Percentiles rank a stretch among this genome's conserved stretches.
Conservation (phyloP, 208 protist species). For the Leishmania turanica region DNA sequence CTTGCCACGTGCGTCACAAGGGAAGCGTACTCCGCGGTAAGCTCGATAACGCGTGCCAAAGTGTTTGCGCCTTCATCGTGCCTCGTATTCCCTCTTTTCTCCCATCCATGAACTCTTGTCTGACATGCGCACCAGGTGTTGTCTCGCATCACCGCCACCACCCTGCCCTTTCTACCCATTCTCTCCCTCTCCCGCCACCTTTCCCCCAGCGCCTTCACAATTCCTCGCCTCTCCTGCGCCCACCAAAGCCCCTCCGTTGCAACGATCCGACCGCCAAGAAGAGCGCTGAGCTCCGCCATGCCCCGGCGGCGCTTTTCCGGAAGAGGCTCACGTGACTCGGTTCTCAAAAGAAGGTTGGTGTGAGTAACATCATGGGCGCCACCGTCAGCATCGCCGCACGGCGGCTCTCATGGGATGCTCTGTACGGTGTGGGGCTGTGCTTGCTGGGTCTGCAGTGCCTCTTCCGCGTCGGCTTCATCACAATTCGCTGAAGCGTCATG, state of each 20-base stretch:
- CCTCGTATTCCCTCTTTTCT: background rate
- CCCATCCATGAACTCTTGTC: background rate
- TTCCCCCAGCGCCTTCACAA: too few species aligned
- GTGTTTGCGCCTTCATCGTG: background rate
- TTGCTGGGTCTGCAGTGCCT: conserved; percentile 62
- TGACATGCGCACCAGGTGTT: background rate
- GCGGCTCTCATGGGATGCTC: conserved; percentile 56
- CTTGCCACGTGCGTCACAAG: background rate
- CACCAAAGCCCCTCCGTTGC: background rate
- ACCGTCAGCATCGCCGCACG: conserved; percentile 48
- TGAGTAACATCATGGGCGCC: conserved; percentile 52
- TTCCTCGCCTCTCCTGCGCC: too few species aligned
- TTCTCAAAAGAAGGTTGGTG: conserved; percentile 38
- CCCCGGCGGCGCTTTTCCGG: background rate
- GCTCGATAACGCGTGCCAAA: background rate
- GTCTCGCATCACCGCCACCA: background rate
- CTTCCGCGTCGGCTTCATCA: conserved; percentile 63
- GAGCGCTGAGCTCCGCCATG: background rate
- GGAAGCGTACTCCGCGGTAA: background rate
- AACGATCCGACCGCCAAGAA: background rate
- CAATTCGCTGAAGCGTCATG: conserved; percentile 66
- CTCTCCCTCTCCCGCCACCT: background rate
- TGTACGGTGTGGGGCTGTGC: conserved; percentile 61
- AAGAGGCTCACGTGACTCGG: background rate
- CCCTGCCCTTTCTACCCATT: background rate